These are phyloP conservation scores for Podaxis sp. DNA, from an alignment of 768 basidiomycete genomes.

Conservation along the genomic window DNA sequence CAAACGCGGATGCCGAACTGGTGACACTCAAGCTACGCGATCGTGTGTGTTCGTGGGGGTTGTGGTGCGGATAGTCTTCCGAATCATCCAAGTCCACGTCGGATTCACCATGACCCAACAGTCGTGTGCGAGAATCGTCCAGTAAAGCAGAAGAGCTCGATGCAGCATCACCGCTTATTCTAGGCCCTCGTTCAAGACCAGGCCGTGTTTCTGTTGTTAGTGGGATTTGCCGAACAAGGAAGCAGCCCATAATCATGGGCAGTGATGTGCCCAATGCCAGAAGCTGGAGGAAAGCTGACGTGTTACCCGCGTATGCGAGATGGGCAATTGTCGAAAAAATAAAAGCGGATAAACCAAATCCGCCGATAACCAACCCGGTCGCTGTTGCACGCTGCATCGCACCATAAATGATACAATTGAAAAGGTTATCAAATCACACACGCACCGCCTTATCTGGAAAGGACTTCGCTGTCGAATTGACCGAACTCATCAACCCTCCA, in stretches of 20 bases:
- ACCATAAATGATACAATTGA: background rate
- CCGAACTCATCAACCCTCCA: slow-evolving; percentile 60
- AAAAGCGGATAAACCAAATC: slow-evolving; percentile 90
- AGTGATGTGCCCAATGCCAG: slow-evolving; percentile 75
- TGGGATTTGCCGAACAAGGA: slow-evolving; percentile 69
- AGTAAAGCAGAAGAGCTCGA: slow-evolving; percentile 11
- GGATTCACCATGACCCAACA: slow-evolving; percentile 19
- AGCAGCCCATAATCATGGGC: slow-evolving; percentile 76
- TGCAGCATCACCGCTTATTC: background rate
- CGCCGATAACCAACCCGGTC: slow-evolving; percentile 77
- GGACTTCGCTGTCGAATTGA: slow-evolving; percentile 81
- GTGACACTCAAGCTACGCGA: background rate
- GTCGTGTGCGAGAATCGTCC: slow-evolving; percentile 7
- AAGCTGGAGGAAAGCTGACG: slow-evolving; percentile 69
- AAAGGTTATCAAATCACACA: slow-evolving; percentile 9
- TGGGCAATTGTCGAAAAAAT: slow-evolving; percentile 78
- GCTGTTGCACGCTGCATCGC: slow-evolving; percentile 62
- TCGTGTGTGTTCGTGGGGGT: background rate
- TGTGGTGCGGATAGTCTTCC: background rate
- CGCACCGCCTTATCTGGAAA: slow-evolving; percentile 70
- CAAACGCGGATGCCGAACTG: slow-evolving; percentile 14
- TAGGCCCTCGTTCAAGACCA: slow-evolving; percentile 17
- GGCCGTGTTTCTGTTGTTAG: slow-evolving; percentile 32
- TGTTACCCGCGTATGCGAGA: slow-evolving; percentile 69
- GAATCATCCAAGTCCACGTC: slow-evolving; percentile 2